These are phyloP conservation scores for Sugiyamaella grinbergsii DNA, from an alignment of 1,139 yeast species.

Conservation along the genomic window DNA sequence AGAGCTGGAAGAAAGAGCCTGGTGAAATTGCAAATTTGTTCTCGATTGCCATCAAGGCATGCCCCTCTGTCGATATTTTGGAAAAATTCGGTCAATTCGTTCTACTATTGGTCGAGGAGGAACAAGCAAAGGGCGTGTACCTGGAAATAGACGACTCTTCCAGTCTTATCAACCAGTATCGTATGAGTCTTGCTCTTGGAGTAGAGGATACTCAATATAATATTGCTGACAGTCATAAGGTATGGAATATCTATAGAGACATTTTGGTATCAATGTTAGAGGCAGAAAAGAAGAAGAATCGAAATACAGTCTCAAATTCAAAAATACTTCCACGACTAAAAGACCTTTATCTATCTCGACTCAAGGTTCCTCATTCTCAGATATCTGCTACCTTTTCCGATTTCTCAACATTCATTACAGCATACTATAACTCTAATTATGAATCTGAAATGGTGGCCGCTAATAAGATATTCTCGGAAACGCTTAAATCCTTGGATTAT, in stretches of 20 bases:
- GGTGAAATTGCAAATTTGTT: constrained; percentile 25
- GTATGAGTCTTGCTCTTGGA: constrained; percentile 19
- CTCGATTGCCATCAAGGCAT: constrained; percentile 29
- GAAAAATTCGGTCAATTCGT: constrained; percentile 26
- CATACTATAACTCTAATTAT: constrained; percentile 41
- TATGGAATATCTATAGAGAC: constrained; percentile 45
- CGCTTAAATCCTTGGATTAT: constrained; percentile 37
- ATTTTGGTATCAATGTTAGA: constrained; percentile 6
- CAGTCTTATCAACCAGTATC: constrained; percentile 9
- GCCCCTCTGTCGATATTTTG: constrained; percentile 31
- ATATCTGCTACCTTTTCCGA: constrained; percentile 49
- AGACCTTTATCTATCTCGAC: constrained; percentile 44
- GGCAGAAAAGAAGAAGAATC: background rate
- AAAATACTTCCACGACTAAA: constrained; percentile 28
- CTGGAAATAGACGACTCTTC: constrained; percentile 24
- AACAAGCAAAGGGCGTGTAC: background rate
- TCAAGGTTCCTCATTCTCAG: constrained; percentile 49
- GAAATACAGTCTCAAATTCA: background rate
- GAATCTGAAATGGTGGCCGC: constrained; percentile 48
- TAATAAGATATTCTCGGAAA: constrained; percentile 42
- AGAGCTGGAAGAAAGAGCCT: constrained; percentile 14
- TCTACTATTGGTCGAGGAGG: constrained; percentile 1
- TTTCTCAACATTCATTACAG: constrained; percentile 50
- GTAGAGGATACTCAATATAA: constrained; percentile 44
- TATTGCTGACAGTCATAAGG: constrained; percentile 42